Conservation (phyloP, 129 eudicot genomes). For the Arctium lappa region DNA sequence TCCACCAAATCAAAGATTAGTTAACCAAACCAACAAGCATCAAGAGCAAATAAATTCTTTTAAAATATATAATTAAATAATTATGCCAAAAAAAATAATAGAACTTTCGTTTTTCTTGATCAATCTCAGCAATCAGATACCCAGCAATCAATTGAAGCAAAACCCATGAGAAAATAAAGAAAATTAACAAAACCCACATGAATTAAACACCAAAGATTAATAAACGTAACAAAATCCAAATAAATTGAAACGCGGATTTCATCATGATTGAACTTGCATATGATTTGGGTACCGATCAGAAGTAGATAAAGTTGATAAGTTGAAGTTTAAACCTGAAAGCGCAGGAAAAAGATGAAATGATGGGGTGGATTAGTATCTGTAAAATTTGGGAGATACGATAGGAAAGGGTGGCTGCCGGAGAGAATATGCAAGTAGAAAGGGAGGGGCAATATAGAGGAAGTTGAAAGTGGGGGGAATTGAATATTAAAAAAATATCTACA, state of each 20-base stretch:
- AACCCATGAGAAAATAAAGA: constrained; percentile 3
- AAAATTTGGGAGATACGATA: constrained; percentile 17
- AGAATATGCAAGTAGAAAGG: constrained; percentile 17
- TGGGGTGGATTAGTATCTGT: constrained; percentile 1
- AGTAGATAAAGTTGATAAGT: neutral
- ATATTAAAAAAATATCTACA: neutral
- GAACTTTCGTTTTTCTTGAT: neutral
- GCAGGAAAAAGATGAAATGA: neutral
- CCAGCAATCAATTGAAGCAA: constrained; percentile 9
- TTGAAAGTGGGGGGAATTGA: constrained; percentile 31
- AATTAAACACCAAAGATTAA: neutral
- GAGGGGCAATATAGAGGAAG: constrained; percentile 10
- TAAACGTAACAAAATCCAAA: neutral
- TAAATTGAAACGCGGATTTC: neutral
- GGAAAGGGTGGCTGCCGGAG: constrained; percentile 13
- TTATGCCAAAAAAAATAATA: neutral
- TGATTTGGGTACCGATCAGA: neutral
- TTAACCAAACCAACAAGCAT: constrained; percentile 15
- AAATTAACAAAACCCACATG: constrained; percentile 1
- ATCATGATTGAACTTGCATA: neutral
- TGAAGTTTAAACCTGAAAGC: constrained; percentile 10
- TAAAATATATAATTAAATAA: neutral
- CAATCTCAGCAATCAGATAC: constrained; percentile 2
- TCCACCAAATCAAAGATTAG: constrained; percentile 11
- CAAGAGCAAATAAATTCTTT: neutral